Evolutionary conservation across 2,329 filamentous ascomycete genomes (phyloP).

Genomic region (Colletotrichum tabaci): DNA sequence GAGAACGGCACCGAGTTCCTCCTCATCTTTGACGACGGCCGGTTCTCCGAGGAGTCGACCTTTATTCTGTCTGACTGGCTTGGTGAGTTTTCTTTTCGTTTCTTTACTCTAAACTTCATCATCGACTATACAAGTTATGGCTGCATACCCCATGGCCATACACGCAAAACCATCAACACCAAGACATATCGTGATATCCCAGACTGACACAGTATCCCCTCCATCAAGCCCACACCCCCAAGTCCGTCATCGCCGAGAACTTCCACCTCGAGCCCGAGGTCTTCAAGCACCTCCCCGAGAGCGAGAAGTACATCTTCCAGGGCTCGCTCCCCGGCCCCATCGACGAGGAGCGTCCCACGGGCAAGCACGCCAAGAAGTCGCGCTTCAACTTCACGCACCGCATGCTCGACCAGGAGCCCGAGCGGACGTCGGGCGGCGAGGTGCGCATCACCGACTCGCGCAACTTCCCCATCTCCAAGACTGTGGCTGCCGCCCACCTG

Average conservation of each 20-base stretch:
- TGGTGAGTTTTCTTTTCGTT: constrained; percentile 55
- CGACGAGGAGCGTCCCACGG: constrained; percentile 74
- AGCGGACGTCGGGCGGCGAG: constrained; percentile 76
- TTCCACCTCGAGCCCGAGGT: constrained; percentile 81
- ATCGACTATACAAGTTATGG: not conserved
- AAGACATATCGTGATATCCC: too few relatives aligned
- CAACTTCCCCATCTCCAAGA: constrained; percentile 82
- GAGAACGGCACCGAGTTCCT: constrained; percentile 52
- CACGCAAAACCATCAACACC: too few relatives aligned
- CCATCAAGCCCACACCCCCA: constrained; percentile 76
- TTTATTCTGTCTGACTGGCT: constrained; percentile 83
- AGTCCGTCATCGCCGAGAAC: constrained; percentile 80
- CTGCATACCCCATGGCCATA: too few relatives aligned
- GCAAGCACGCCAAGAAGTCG: constrained; percentile 75
- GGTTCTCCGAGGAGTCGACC: constrained; percentile 74
- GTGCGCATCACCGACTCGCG: constrained; percentile 83
- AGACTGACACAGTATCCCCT: constrained; percentile 36
- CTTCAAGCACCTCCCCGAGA: constrained; percentile 76
- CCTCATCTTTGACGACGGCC: constrained; percentile 64
- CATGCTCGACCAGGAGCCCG: constrained; percentile 78
- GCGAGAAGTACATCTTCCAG: constrained; percentile 84
- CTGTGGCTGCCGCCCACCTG: constrained; percentile 80
- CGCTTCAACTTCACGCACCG: constrained; percentile 79
- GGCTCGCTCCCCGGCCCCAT: constrained; percentile 76
- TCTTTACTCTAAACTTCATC: not conserved